Conservation (phyloP, 2,329 filamentous ascomycete species). For the Fusarium redolens region DNA sequence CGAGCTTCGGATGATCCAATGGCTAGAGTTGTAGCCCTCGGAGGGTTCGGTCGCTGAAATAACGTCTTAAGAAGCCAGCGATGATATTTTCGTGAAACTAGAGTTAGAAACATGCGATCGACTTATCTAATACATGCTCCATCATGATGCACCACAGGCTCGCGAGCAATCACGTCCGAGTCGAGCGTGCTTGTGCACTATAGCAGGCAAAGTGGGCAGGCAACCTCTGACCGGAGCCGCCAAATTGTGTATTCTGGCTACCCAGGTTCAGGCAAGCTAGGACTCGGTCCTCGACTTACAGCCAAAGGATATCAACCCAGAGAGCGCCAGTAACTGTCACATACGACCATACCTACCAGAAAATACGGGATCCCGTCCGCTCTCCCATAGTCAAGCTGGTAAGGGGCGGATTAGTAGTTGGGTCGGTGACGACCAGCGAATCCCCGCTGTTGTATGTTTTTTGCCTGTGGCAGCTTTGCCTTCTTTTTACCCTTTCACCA, state of each 20-base stretch:
- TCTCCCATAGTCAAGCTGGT: slow-evolving; percentile 3
- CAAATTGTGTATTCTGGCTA: neutral
- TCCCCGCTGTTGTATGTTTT: slow-evolving; percentile 9
- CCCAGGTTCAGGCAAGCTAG: neutral
- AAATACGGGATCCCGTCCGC: slow-evolving; percentile 12
- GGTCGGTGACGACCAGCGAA: slow-evolving; percentile 2
- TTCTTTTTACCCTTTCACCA: neutral
- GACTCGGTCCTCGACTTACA: neutral
- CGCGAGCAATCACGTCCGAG: no score
- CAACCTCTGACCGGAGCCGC: no score
- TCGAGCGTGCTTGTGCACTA: neutral
- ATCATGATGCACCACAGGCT: no score
- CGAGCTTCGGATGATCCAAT: no score
- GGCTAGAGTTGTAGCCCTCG: neutral
- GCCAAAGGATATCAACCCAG: fast-evolving
- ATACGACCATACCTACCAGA: slow-evolving; percentile 14
- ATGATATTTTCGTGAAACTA: neutral
- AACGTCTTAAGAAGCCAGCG: no score
- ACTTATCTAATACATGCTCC: neutral
- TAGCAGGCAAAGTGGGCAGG: neutral
- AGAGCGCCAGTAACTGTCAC: neutral
- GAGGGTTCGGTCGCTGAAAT: neutral
- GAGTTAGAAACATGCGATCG: neutral
- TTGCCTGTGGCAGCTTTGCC: neutral
- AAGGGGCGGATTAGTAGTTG: neutral